Evolutionary conservation across 2,329 filamentous ascomycete species (phyloP), one percentile per base, ranked within the genome.

Genomic region (Pseudocercospora fuligena): DNA sequence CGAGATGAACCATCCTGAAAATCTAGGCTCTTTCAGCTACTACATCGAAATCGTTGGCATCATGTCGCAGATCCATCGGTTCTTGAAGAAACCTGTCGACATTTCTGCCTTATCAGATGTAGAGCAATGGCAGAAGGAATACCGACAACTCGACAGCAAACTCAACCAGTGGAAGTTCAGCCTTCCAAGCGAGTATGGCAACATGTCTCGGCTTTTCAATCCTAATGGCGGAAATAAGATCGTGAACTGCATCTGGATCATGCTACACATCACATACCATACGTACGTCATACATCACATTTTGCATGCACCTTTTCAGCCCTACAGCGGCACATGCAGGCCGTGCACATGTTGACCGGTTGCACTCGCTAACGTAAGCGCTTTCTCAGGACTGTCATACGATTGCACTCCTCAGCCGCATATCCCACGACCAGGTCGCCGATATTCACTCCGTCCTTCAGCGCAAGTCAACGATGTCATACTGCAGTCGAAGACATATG

Each of bases 31-130:
- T 0, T 97, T 97, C 78, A 92, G 92, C 8, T 94, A 95, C 76
- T 96, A 97, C 76, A 90, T 97, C 67, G 94, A 97, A 77, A 91
- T 97, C 19, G 83, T 97, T 4, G 92, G 92, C 1, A 94, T 97
- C 61, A 82, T 97, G 1, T 94, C 92, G 61, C 89, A 92, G 70
- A 93, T 97, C 63, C 94, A 97, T 80, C 88, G 91, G 61, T 97
- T 97, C 72, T 81, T 97, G 64, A 96, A 96, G 77, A 89, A 90
- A 71, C 93, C 94, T 0, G 92, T 97, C 33, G 93, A 97, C 75
- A 97, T 97, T 67, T 90, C 91, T 57, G 91, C 91, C 7, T 81
- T 93, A 9, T 88, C 89, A 5, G 94, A 97, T 73, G 94, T 97
- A 5, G 92, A 97, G 77, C 86, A 90, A 76, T 97, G 94, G 94